Evolutionary conservation across 139 green algal species (phyloP).

Genomic region (Chlorella sp.): DNA sequence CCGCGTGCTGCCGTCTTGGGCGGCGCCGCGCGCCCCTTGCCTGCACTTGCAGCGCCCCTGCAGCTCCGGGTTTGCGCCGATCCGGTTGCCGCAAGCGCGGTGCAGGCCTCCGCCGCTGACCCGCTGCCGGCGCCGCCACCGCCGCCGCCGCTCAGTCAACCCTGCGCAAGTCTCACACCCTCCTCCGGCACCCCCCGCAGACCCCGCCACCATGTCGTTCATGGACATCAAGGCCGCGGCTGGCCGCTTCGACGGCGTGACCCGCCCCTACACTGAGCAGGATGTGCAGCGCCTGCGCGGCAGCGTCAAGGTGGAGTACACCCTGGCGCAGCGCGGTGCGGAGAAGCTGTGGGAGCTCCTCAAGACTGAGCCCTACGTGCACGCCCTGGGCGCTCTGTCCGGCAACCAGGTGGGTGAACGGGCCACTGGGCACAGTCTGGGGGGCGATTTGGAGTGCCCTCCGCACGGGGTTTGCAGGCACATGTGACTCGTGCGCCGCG

Average conservation of each 20-base stretch:
- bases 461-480: background rate
- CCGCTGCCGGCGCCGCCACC: no score
- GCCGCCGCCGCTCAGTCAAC: no score
- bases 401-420: constrained; percentile 69
- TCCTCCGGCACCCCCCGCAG: background rate
- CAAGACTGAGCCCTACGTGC: constrained; percentile 76
- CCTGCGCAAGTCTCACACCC: background rate
- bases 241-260: constrained; percentile 46
- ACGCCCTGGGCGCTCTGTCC: constrained; percentile 80
- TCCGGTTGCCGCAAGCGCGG: no score
- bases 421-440: background rate
- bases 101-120: no score
- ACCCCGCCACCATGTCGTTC: constrained; percentile 12
- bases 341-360: constrained; percentile 84
- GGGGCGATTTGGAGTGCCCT: no score
- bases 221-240: constrained; percentile 24
- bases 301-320: constrained; percentile 75
- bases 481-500: background rate
- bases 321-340: constrained; percentile 67
- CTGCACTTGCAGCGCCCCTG: no score
- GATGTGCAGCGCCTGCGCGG: constrained; percentile 81
- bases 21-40: no score
- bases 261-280: constrained; percentile 49
- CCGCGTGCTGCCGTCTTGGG: no score
- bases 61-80: no score